Evolutionary conservation across 345 rosid species (phyloP), one percentile per base, ranked within the genome.

Genomic region (Citropsis articulata): DNA sequence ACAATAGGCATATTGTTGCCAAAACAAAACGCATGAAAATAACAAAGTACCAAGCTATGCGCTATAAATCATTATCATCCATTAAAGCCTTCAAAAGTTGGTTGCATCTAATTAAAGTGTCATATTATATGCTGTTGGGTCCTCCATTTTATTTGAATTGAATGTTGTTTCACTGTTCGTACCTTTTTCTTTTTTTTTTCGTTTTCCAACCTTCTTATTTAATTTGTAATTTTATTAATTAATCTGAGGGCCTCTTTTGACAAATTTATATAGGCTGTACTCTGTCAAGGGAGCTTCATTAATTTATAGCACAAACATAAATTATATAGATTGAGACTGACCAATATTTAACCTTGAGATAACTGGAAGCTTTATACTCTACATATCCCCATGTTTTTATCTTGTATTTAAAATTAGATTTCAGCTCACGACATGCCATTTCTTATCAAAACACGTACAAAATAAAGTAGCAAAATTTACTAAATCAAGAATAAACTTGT

Each of bases 21-120:
- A 19, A 25, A 73, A 38, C 22, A 6, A 25, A 13, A 61, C 7
- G 9, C 30, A 57, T 72, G 66, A 42, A 36, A 35, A 73, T 45
- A 25, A 38, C 18, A 16, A 76, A 7, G 6, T 2, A 21, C 10
- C 71, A n/a, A 18, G 7, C 0, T 0, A 22, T 61, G 21, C 38
- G 16, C 19, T 33, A 62, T 36, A 36, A 14, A 75, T 73, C 78
- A 40, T 78, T 83, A 66, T 79, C 78, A 74, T 71, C 59, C 69
- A 81, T 75, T 82, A 38, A 75, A 55, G 68, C 68, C 48, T 8
- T 62, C 48, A 35, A 30, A 76, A 57, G 72, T 75, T 82, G 56
- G 87, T 66, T 80, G 76, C 71, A 75, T 75, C 72, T 48, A 45
- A 82, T 66, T 74, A 77, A 78, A 80, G 81, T 65, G 7, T 70